These are phyloP conservation scores for Blastobotrys raffinosifermentans DNA, from an alignment of 1,139 yeast genomes.

Conservation along the genomic window DNA sequence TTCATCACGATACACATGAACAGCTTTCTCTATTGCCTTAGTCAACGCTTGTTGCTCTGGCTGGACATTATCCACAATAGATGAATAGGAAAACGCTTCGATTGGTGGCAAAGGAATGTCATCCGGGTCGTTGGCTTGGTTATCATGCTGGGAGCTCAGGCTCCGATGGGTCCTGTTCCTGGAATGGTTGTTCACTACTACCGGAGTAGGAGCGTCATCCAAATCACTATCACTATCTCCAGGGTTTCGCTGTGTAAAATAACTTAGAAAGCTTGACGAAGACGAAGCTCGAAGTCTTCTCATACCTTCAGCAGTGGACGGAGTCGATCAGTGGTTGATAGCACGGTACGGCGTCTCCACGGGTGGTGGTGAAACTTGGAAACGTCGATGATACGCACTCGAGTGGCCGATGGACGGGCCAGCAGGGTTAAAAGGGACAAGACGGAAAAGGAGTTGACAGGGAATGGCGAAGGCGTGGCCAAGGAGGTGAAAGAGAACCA, in stretches of 20 bases:
- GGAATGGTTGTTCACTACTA: too few species aligned
- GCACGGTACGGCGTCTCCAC: too few species aligned
- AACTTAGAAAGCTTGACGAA: not conserved
- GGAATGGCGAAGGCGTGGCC: not conserved
- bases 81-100: conserved; percentile 17
- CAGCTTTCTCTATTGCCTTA: conserved; percentile 12
- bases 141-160: too few species aligned
- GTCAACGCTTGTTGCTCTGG: conserved; percentile 13
- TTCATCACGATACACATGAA: conserved; percentile 15
- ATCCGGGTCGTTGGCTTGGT: conserved; percentile 2
- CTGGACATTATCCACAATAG: conserved; percentile 9
- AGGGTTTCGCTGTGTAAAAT: too few species aligned
- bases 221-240: too few species aligned
- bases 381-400: not conserved
- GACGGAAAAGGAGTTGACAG: too few species aligned
- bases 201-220: too few species aligned
- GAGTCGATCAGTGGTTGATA: too few species aligned
- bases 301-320: too few species aligned
- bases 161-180: too few species aligned
- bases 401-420: not conserved
- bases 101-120: conserved; percentile 17
- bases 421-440: not conserved
- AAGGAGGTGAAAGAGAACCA: not conserved
- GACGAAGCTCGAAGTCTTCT: too few species aligned
- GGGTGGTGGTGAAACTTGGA: too few species aligned